Conservation (phyloP, 2,329 filamentous ascomycete genomes). For the Corinectria fuckeliana region DNA sequence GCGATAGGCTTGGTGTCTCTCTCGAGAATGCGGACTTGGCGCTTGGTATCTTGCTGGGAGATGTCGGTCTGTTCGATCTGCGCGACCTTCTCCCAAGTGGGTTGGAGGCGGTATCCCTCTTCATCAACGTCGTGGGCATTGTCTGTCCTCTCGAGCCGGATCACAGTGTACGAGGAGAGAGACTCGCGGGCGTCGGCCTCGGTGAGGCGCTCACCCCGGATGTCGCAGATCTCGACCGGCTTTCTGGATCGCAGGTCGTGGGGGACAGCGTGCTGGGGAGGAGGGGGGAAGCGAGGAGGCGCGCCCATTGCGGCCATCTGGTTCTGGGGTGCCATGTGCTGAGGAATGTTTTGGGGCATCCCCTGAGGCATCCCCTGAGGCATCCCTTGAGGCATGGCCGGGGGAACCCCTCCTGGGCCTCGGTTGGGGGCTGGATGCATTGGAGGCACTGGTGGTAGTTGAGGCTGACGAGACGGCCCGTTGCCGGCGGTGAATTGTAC, state of each 20-base stretch:
- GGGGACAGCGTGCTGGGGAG: conserved; percentile 20
- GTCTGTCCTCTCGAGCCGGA: conserved; percentile 50
- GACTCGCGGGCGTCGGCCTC: conserved; percentile 47
- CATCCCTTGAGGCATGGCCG: conserved; percentile 4
- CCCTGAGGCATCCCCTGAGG: conserved; percentile 4
- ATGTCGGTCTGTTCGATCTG: conserved; percentile 45
- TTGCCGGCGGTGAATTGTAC: background rate
- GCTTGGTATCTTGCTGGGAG: conserved; percentile 46
- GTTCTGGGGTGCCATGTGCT: background rate
- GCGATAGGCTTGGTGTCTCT: conserved; percentile 38
- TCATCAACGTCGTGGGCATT: conserved; percentile 44
- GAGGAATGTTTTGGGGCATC: conserved; percentile 8
- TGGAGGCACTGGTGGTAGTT: background rate
- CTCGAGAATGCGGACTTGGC: conserved; percentile 48
- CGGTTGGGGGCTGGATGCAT: background rate
- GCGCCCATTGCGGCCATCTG: conserved; percentile 7
- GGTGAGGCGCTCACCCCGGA: conserved; percentile 46
- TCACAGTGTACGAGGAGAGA: conserved; percentile 49
- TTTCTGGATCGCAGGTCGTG: conserved; percentile 19
- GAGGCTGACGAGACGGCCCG: conserved; percentile 1
- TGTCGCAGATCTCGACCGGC: conserved; percentile 42
- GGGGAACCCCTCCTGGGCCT: background rate
- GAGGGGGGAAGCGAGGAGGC: conserved; percentile 20
- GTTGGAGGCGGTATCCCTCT: conserved; percentile 41
- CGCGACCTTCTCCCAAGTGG: conserved; percentile 51